Evolutionary conservation across 768 basidiomycete genomes (phyloP).

Genomic region (Phaeolepiota aurea): DNA sequence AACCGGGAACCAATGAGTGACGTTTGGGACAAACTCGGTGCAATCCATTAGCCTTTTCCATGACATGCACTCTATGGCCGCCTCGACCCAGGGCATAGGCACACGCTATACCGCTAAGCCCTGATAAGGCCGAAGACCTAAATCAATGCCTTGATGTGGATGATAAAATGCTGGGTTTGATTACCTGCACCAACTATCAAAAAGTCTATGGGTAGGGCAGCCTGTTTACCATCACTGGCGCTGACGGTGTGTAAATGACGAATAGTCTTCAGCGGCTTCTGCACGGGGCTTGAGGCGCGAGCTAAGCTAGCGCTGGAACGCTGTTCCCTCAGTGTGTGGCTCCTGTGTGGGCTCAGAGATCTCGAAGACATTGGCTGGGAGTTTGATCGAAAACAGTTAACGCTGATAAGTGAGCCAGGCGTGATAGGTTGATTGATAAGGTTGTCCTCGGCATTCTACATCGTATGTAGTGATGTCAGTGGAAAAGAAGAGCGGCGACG

Average conservation of each 20-base stretch:
- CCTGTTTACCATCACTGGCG: constrained; percentile 9
- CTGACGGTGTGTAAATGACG: not conserved
- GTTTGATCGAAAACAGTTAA: too few species aligned
- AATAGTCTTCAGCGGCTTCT: not conserved
- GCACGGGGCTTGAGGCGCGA: not conserved
- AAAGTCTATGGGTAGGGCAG: constrained; percentile 27
- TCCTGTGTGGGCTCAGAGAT: too few species aligned
- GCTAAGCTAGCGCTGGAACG: too few species aligned
- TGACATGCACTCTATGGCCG: constrained; percentile 42
- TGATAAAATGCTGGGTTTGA: constrained; percentile 3
- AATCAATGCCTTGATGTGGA: not conserved
- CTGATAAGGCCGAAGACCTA: constrained; percentile 11
- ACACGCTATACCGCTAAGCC: constrained; percentile 39
- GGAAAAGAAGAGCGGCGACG: too few species aligned
- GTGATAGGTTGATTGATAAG: too few species aligned
- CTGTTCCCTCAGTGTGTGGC: too few species aligned
- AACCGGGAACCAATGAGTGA: not conserved
- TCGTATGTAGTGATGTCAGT: too few species aligned
- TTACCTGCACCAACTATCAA: constrained; percentile 39
- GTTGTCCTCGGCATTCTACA: too few species aligned
- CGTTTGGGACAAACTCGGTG: constrained; percentile 19
- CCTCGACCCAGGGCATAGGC: constrained; percentile 38
- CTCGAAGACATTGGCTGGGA: too few species aligned
- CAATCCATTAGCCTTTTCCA: constrained; percentile 28
- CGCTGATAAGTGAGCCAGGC: too few species aligned